Evolutionary conservation across 768 basidiomycete species (phyloP).

Genomic region (Suillus bovinus): DNA sequence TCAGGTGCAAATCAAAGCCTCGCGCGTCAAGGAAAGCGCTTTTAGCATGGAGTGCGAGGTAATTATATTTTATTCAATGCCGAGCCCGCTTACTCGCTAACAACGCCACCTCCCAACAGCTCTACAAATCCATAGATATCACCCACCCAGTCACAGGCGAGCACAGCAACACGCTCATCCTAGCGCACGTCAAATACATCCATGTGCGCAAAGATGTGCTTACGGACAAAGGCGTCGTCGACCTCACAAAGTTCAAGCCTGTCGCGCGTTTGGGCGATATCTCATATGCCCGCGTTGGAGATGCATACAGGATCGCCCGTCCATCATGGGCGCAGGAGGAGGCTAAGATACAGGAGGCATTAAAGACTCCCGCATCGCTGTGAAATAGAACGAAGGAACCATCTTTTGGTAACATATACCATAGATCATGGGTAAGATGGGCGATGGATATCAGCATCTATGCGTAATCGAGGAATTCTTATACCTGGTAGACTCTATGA

Average conservation of each 20-base stretch:
- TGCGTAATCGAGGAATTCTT: neutral
- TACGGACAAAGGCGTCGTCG: too few relatives aligned
- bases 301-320: constrained; percentile 5
- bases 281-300: too few relatives aligned
- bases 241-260: too few relatives aligned
- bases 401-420: neutral
- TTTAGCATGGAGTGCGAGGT: constrained; percentile 49
- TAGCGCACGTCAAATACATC: constrained; percentile 40
- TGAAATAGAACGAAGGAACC: neutral
- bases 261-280: too few relatives aligned
- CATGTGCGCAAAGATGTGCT: constrained; percentile 34
- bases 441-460: neutral
- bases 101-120: constrained; percentile 21
- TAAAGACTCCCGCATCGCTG: constrained; percentile 1
- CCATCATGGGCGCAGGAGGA: constrained; percentile 24
- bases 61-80: neutral
- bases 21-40: constrained; percentile 46
- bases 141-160: constrained; percentile 27
- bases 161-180: constrained; percentile 32
- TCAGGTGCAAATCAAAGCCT: constrained; percentile 40
- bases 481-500: too few relatives aligned
- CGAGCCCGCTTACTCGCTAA: neutral
- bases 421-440: neutral
- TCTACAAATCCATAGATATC: constrained; percentile 39
- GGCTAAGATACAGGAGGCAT: constrained; percentile 13